A percentile compares a stretch with the other conserved stretches of the same genome.
These are phyloP conservation scores for Auricularia cornea DNA, from an alignment of 768 basidiomycete genomes.

Conservation along the genomic window DNA sequence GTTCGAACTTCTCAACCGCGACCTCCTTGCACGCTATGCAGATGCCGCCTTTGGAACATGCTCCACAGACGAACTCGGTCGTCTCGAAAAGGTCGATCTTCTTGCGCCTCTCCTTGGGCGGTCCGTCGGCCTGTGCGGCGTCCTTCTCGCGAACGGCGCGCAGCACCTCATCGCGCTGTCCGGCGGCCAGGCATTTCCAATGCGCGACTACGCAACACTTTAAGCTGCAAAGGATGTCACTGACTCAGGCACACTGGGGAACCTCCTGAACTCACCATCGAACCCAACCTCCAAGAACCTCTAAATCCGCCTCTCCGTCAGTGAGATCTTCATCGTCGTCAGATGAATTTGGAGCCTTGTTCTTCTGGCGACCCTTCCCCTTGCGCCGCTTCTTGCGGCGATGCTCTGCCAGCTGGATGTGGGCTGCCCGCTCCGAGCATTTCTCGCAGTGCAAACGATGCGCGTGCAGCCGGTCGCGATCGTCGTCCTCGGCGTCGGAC, in stretches of 20 bases:
- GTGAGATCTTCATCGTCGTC: conserved; percentile 47
- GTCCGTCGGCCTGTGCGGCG: conserved; percentile 8
- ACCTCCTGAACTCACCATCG: conserved; percentile 61
- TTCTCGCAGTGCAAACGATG: conserved; percentile 67
- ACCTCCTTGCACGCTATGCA: conserved; percentile 68
- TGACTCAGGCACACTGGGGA: no score
- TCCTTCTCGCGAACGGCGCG: conserved; percentile 46
- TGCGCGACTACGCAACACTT: conserved; percentile 72
- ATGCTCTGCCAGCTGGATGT: conserved; percentile 34
- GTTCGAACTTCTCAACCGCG: conserved; percentile 34
- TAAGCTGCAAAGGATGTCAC: conserved; percentile 35
- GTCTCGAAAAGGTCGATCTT: conserved; percentile 46
- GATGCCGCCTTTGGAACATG: conserved; percentile 66
- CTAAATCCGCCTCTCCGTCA: conserved; percentile 44
- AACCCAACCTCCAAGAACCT: conserved; percentile 69
- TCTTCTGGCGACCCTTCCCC: conserved; percentile 31
- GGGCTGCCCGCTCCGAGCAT: conserved; percentile 53
- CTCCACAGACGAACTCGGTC: conserved; percentile 73
- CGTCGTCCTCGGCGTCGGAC: conserved; percentile 44
- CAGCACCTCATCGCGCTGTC: conserved; percentile 64
- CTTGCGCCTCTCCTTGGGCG: conserved; percentile 35
- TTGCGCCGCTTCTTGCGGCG: conserved; percentile 20
- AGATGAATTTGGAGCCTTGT: conserved; percentile 34
- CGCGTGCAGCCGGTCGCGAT: conserved; percentile 36
- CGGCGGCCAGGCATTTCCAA: conserved; percentile 61